A percentile compares a stretch with the other conserved stretches of the same genome.
These are phyloP conservation scores for Tephrocybe sp. DNA, from an alignment of 768 basidiomycete genomes.

Conservation along the genomic window DNA sequence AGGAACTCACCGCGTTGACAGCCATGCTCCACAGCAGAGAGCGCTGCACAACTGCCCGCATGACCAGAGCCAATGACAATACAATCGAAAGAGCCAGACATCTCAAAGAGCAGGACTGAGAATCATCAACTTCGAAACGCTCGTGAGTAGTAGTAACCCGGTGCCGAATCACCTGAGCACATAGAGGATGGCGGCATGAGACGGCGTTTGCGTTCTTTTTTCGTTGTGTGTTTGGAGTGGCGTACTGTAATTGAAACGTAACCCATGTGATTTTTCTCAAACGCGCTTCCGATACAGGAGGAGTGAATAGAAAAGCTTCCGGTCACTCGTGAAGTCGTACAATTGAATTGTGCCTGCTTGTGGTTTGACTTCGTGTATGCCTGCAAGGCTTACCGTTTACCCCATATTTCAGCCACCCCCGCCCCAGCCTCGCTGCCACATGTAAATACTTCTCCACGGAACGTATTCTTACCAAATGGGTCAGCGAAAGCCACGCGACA, in stretches of 20 bases:
- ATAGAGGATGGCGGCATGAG: slow-evolving; percentile 5
- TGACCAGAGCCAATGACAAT: slow-evolving; percentile 68
- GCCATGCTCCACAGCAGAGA: slow-evolving; percentile 59
- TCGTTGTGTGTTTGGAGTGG: slow-evolving; percentile 4
- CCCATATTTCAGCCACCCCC: neutral
- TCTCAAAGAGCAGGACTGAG: slow-evolving; percentile 2
- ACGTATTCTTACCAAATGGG: too few species aligned
- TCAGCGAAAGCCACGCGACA: too few species aligned
- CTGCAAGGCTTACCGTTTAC: too few species aligned
- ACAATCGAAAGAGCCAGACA: slow-evolving; percentile 46
- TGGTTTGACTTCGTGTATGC: too few species aligned
- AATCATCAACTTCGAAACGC: neutral
- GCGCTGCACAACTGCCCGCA: slow-evolving; percentile 66
- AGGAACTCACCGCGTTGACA: slow-evolving; percentile 44
- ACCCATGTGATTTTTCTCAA: neutral
- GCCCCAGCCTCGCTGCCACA: too few species aligned
- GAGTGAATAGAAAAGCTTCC: too few species aligned
- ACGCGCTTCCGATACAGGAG: too few species aligned
- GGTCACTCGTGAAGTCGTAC: too few species aligned
- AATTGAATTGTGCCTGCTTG: too few species aligned
- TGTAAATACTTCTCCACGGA: too few species aligned
- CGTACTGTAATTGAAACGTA: neutral
- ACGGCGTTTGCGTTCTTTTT: neutral
- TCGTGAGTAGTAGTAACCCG: slow-evolving; percentile 2
- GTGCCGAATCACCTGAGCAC: slow-evolving; percentile 12